Base-by-base conservation (phyloP, 306 rosid species). In the Acacia confusa region DNA sequence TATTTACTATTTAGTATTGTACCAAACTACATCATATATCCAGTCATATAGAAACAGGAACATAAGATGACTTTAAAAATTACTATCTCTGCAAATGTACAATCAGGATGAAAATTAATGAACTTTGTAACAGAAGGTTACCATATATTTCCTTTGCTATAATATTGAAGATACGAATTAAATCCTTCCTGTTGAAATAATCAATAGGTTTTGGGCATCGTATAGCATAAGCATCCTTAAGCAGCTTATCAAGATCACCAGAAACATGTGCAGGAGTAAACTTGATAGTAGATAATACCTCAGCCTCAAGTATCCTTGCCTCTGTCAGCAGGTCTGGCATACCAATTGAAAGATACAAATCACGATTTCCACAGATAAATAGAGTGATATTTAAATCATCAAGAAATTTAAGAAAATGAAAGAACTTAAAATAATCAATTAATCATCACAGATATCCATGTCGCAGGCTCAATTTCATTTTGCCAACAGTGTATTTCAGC, bases 81-180 rank as follows among this genome's bases (percentile, higher is more conserved):
- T 63, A 53, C 61, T 48, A 68, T 58, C 41, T 52, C 58, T 45
- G 78, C 72, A 81, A 68, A 77, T 22, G 30, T 25, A 61, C 47
- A 4, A 68, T 32, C 8, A 53, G 27, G 34, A 28, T 71, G 40
- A 70, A 41, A 34, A 67, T 73, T 28, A 22, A 44, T 15, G 53
- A 79, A 48, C 70, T 70, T 22, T 32, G 68, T 70, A 80, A 77
- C 15, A 77, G 52, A 80, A 64, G 6, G 41, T 81, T 82, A 87
- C 88, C 88, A 82, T 80, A 87, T 77, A 82, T 64, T 77, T 87
- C 90, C 85, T 74, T 78, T 0, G 87, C 44, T 9, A 85, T 87
- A 40, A 27, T 5, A 77, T 87, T 87, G 85, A 87, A 85, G 79
- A 87, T 85, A 63, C 85, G 90, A 53, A 87, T 65, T 68, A 87